These are phyloP conservation scores for Leucocoprinus sp. DNA, from an alignment of 768 basidiomycete species.

Conservation along the genomic window DNA sequence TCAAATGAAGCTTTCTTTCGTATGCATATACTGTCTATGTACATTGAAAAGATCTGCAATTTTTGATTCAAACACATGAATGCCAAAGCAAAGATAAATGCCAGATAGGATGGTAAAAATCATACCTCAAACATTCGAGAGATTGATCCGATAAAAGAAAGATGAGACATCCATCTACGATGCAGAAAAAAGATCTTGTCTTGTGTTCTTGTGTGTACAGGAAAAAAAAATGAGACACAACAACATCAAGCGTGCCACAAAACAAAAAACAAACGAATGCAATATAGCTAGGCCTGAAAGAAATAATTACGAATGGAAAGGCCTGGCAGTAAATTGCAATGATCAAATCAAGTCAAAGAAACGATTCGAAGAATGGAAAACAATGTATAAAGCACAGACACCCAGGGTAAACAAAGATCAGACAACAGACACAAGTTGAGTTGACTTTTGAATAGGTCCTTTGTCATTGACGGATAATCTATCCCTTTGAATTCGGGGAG, in stretches of 20 bases:
- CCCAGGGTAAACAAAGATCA: no score
- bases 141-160: neutral
- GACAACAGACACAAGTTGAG: no score
- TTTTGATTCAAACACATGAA: neutral
- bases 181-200: neutral
- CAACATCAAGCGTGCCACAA: neutral
- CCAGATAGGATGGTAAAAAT: neutral
- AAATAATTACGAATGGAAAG: no score
- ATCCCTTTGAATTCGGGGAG: neutral
- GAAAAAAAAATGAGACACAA: neutral
- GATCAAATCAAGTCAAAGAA: no score
- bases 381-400: slow-evolving; percentile 5
- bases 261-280: no score
- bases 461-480: no score
- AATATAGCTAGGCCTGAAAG: no score
- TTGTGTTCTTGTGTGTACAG: neutral
- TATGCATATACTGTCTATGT: slow-evolving; percentile 3
- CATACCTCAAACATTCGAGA: neutral
- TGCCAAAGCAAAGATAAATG: neutral
- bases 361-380: no score
- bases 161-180: slow-evolving; percentile 1
- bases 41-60: neutral
- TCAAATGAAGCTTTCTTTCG: neutral
- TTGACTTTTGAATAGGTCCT: no score
- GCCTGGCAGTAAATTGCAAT: no score